phyloP scores from a whole-genome alignment of 1,139 yeast species.

The Sugiyamaella grinbergsii region DNA sequence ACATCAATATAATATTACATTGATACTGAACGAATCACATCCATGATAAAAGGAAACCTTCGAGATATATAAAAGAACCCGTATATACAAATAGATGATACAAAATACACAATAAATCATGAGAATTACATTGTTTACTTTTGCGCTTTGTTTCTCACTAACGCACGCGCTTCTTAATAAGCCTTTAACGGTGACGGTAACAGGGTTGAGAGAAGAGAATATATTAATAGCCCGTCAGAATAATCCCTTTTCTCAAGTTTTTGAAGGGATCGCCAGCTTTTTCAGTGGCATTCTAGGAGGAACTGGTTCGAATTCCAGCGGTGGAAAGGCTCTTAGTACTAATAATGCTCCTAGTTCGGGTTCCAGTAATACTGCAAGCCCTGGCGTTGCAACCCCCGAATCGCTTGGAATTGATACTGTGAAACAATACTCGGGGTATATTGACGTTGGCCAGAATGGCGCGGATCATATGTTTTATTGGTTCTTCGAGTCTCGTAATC shows the following conservation, averaged over 20 bases:
- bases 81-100: background rate
- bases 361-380: background rate
- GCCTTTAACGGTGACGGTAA: background rate
- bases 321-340: background rate
- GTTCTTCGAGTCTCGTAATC: constrained; percentile 70
- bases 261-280: background rate
- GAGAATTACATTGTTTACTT: background rate
- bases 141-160: constrained; percentile 3
- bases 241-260: background rate
- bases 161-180: constrained; percentile 2
- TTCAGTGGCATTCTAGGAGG: background rate
- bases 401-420: constrained; percentile 28
- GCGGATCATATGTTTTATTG: constrained; percentile 80
- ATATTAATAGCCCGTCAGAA: constrained; percentile 4
- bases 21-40: background rate
- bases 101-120: background rate
- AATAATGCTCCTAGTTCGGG: background rate
- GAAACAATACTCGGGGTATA: constrained; percentile 65
- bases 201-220: too few relatives aligned
- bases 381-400: background rate
- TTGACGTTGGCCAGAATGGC: constrained; percentile 68
- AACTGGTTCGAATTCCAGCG: background rate
- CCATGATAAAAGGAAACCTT: background rate
- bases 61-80: background rate
- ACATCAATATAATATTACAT: background rate